phyloP scores from a whole-genome alignment of 331 rosid species.

The Erythrophleum ivorense region DNA sequence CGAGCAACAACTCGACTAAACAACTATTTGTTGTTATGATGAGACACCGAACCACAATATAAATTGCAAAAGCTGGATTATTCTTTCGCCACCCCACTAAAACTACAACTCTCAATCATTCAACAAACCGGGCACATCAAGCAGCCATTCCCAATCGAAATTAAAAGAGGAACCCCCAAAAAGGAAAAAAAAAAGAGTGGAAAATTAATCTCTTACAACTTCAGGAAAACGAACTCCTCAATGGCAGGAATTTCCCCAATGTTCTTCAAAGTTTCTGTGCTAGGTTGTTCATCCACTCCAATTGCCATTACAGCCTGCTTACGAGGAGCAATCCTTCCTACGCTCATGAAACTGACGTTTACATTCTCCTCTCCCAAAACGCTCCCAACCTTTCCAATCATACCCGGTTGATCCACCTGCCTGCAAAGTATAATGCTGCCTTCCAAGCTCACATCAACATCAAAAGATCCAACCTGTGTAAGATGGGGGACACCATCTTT shows the following conservation, averaged over 20 bases:
- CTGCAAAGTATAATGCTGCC: constrained; percentile 91
- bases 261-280: constrained; percentile 73
- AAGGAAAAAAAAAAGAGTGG: too few species aligned
- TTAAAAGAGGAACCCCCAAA: not conserved
- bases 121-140: constrained; percentile 52
- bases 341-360: constrained; percentile 95
- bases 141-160: constrained; percentile 39
- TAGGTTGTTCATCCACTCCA: constrained; percentile 91
- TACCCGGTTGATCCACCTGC: constrained; percentile 99
- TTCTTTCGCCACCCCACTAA: constrained; percentile 37
- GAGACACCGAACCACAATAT: constrained; percentile 17
- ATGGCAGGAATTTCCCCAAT: constrained; percentile 87
- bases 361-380: constrained; percentile 89
- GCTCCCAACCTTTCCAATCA: constrained; percentile 91
- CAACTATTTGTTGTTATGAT: not conserved
- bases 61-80: constrained; percentile 29
- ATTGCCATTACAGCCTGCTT: constrained; percentile 99
- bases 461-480: constrained; percentile 94
- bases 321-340: constrained; percentile 94
- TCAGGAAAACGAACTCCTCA: constrained; percentile 92
- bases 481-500: constrained; percentile 93
- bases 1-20: constrained; percentile 16
- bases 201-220: constrained; percentile 57
- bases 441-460: constrained; percentile 95
- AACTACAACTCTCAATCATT: constrained; percentile 39